Base-by-base conservation (phyloP, 2,329 filamentous ascomycete species). In the Pseudodiploospora longispora region DNA sequence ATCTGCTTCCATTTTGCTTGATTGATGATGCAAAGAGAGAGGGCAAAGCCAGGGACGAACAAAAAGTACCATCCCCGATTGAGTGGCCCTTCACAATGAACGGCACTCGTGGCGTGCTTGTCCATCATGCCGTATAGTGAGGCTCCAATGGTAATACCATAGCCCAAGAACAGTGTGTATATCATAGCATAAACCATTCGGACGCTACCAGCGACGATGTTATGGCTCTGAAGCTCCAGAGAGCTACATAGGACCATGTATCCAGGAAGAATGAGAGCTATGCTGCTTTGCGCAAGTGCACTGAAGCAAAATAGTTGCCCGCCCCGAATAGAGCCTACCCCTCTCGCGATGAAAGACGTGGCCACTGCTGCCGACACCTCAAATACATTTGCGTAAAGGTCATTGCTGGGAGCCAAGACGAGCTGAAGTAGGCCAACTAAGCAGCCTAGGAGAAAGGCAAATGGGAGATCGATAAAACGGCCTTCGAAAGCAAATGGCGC, bases 401-500 rank as follows among this genome's bases (percentile, higher is more conserved):
- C 81, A 10, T 87, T 91, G 27, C 73, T 78, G 0, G 87, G 85
- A 0, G 85, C 83, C 5, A 88, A 67, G 29, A 87, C 76, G 7
- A 91, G 76, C 56, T 93, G 86, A 40, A 94, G 68, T 43, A 82
- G 64, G 1, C 87, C 87, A 0, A 94, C 72, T 12, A 90, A 67
- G 55, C 78, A 82, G 2, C 88, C 87, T 1, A 94, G 73, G 1
- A 87, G 44, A 59, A 93, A 93, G 19, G 82, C 80, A 29, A 90
- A 75, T 0, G 86, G 86, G 47, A 93, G 68, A 59, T 94, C 88
- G 55, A 91, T 83, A 35, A 82, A 78, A 4, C 86, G 77, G 3
- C 84, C 85, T 44, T 81, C 70, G 57, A 93, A 94, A 4, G 85
- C 86, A 55, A 93, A 93, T 0, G 86, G 86, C 0, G 84, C 87